These are phyloP conservation scores for Athelia sp. DNA, from an alignment of 1,284 basidiomycete species.

Conservation along the genomic window DNA sequence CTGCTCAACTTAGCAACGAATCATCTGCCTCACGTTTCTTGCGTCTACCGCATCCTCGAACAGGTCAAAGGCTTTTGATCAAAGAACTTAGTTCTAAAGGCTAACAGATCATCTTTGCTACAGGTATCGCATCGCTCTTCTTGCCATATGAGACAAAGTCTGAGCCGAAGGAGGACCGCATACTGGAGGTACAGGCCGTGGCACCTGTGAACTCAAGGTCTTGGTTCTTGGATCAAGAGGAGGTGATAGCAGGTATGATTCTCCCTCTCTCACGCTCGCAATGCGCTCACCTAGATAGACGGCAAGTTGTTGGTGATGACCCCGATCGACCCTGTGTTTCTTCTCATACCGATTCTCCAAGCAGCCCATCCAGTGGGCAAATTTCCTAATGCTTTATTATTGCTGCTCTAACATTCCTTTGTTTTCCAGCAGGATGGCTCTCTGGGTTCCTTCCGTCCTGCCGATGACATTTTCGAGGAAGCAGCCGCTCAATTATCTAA, in stretches of 20 bases:
- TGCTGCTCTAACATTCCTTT: slow-evolving; percentile 2
- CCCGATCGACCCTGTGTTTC: slow-evolving; percentile 71
- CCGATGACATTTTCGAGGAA: slow-evolving; percentile 71
- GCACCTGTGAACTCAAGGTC: slow-evolving; percentile 66
- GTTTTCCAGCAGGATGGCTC: slow-evolving; percentile 34
- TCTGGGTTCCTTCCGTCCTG: slow-evolving; percentile 47
- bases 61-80: slow-evolving; percentile 37
- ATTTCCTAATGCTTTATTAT: neutral
- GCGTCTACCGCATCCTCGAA: slow-evolving; percentile 74
- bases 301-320: slow-evolving; percentile 74
- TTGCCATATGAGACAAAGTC: slow-evolving; percentile 31
- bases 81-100: too few relatives aligned
- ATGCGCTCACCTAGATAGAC: slow-evolving; percentile 37
- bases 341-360: slow-evolving; percentile 66
- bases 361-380: slow-evolving; percentile 37
- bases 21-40: slow-evolving; percentile 33
- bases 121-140: slow-evolving; percentile 63
- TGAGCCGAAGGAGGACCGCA: slow-evolving; percentile 21
- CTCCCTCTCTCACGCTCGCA: neutral
- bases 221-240: slow-evolving; percentile 68
- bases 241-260: slow-evolving; percentile 59
- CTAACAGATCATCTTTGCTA: neutral
- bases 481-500: slow-evolving; percentile 36
- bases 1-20: slow-evolving; percentile 19
- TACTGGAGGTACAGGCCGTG: slow-evolving; percentile 72